Evolutionary conservation across 257 asterid genomes (phyloP).

Genomic region (Solanum ahanhuiri): DNA sequence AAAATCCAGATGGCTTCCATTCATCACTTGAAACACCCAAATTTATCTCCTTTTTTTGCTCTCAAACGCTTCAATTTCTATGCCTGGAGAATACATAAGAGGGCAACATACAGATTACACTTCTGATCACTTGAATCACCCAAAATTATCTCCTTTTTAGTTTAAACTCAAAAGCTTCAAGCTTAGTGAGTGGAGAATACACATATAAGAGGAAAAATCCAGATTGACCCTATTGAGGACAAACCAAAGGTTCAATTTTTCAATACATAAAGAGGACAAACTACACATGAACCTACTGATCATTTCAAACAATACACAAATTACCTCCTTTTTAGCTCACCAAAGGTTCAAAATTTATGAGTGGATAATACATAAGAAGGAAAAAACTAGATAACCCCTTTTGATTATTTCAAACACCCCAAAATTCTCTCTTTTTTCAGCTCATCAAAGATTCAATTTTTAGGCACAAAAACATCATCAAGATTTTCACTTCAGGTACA

Average conservation of each 20-base stretch:
- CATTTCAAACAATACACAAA: not conserved
- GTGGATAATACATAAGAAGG: slow-evolving; percentile 53
- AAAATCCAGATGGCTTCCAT: slow-evolving; percentile 41
- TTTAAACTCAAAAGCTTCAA: slow-evolving; percentile 13
- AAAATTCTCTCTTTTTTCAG: not conserved
- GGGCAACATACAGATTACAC: slow-evolving; percentile 18
- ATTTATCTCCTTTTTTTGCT: not conserved
- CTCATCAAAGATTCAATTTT: slow-evolving; percentile 14
- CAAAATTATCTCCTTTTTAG: not conserved
- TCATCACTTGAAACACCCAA: not conserved
- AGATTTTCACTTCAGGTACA: not conserved
- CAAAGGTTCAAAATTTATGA: not conserved
- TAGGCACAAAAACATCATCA: not conserved
- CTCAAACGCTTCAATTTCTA: slow-evolving; percentile 18
- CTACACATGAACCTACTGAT: slow-evolving; percentile 26
- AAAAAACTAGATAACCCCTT: slow-evolving; percentile 53
- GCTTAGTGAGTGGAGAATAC: not conserved
- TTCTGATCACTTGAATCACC: slow-evolving; percentile 10
- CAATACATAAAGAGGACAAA: not conserved
- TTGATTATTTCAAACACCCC: not conserved
- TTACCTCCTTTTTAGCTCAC: not conserved
- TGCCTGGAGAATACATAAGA: slow-evolving; percentile 4
- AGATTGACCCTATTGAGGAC: slow-evolving; percentile 25
- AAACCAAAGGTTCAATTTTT: not conserved
- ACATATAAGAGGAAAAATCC: slow-evolving; percentile 20